These are phyloP conservation scores for Hericium rajendrae DNA, from an alignment of 768 basidiomycete species.

Conservation along the genomic window DNA sequence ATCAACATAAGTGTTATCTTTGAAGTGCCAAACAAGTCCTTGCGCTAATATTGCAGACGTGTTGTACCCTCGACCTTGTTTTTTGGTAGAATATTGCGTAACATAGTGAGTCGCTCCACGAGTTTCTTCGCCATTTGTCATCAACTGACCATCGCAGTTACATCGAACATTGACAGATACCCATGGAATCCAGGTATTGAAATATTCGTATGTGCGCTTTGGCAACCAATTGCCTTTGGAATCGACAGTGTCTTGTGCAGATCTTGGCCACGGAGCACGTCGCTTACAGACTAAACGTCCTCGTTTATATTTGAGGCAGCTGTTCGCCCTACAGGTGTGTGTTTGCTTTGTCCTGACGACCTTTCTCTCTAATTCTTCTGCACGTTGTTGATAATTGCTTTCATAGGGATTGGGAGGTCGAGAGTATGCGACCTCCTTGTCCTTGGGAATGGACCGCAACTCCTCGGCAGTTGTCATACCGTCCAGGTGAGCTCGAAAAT, in stretches of 20 bases:
- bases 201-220: constrained; percentile 7
- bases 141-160: constrained; percentile 34
- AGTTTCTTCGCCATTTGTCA: constrained; percentile 28
- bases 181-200: constrained; percentile 18
- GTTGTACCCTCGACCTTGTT: constrained; percentile 25
- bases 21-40: constrained; percentile 20
- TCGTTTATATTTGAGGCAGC: neutral
- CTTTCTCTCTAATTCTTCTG: neutral
- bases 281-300: constrained; percentile 17
- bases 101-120: constrained; percentile 26
- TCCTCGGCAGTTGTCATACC: neutral
- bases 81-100: constrained; percentile 3
- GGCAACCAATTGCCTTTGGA: constrained; percentile 13
- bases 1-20: constrained; percentile 10
- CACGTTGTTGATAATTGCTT: neutral
- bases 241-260: constrained; percentile 7
- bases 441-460: neutral
- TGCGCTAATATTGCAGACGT: constrained; percentile 26
- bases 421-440: constrained; percentile 16
- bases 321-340: constrained; percentile 12
- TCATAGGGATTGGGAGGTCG: constrained; percentile 11
- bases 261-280: constrained; percentile 14
- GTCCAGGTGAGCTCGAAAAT: constrained; percentile 21
- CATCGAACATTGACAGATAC: constrained; percentile 9
- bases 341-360: constrained; percentile 10